Evolutionary conservation across 208 protist genomes (phyloP), one percentile per base, ranked within the genome.

Genomic region (Naegleria fowleri): DNA sequence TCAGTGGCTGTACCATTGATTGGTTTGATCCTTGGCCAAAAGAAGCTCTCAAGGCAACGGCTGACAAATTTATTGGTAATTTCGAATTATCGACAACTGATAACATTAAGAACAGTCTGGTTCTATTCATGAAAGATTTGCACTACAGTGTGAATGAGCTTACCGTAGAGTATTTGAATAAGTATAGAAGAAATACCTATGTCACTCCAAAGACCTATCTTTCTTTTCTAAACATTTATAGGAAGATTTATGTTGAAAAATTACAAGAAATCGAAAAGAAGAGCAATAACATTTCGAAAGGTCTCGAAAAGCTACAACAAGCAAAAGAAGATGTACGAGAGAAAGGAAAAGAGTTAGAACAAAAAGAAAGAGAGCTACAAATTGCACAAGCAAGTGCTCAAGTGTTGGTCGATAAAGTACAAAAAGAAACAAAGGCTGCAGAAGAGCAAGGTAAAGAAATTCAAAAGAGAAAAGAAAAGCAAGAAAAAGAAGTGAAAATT

Each of bases 121-220:
- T 95, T 59, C 48, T 91, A 48, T 92, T 94, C 84, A 96, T 97
- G 91, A 93, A 92, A n/a, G 43, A 83, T 13, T 92, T 97, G 39
- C 96, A 97, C 90, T n/a, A 93, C 16, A 86, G 52, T 25, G 95
- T 97, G 25, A 88, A 55, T 51, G 39, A 94, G 16, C 48, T 94
- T 16, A 93, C 91, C 59, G 25, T 90, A 6, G 92, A 96, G 0
- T 98, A 97, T 91, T 96, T 97, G 86, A 43, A 93, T 19, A 55
- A 91, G 36, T 96, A 94, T 89, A 91, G 95, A 41, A 91, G 95
- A 22, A 90, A 95, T 55, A 93, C 94, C 36, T 96, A 95, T 88
- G 94, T 97, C 9, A 97, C 96, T 16, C 96, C 96, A 22, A 97
- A 97, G 92, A 96, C 94, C n/a, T 98, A 96, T 85, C 92, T 98